Base-by-base conservation (phyloP, 345 rosid genomes). In the Eucalyptus cloeziana region DNA sequence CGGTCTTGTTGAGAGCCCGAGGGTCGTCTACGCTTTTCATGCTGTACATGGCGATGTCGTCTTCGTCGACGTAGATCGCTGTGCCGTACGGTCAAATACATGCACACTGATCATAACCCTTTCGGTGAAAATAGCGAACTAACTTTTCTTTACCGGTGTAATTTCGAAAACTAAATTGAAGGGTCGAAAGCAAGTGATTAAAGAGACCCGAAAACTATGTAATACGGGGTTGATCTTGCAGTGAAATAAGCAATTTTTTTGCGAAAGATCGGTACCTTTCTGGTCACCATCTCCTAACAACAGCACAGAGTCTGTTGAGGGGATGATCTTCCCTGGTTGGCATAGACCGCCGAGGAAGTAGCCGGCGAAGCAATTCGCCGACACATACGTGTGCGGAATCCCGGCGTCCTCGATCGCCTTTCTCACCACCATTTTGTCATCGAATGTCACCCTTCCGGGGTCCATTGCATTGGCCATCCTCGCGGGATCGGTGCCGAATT, bases 291-390 rank as follows among this genome's bases (percentile, higher is more conserved):
- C 94, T 45, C 97, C 95, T 8, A 90, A 54, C 52, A 94, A 81
- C 86, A 88, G 19, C 15, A 94, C 97, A 4, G 64, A 85, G 24
- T 95, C 92, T 11, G 81, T 93, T 2, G 96, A 91, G 54, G 97
- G 96, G 86, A 94, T 90, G 71, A 95, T 90, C 31, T 62, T 71
- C 3, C 95, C 95, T 8, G 94, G 95, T 49, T 95, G 96, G 80
- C 94, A 93, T 1, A 95, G 93, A 6, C 94, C 94, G 1, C 96
- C 97, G 10, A 93, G 87, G 85, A 95, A 91, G 88, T 92, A 94
- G 51, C 94, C 95, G 5, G 95, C 96, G 56, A 95, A 94, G 91
- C 96, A 95, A 81, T 95, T 94, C 5, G 94, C 96, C 11, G 94
- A 91, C 2, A 95, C 90, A 80, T 93, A 95, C 0, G 96, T 93